Percentiles rank a stretch among this genome's conserved stretches.
These are phyloP conservation scores for Paxillus rubicundulus DNA, from an alignment of 768 basidiomycete genomes.

Conservation along the genomic window DNA sequence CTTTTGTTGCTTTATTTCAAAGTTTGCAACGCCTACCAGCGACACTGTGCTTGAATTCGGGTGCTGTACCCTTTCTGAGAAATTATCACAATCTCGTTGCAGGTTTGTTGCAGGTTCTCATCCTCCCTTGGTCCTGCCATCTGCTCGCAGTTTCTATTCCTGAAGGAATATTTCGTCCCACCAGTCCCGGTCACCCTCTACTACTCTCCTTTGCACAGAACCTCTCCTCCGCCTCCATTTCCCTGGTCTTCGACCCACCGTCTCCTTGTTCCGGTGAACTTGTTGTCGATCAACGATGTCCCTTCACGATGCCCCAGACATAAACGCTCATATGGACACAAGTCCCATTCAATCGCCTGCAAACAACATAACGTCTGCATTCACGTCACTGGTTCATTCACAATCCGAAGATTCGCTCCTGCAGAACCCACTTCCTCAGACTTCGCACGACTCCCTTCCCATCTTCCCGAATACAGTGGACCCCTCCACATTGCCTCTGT, in stretches of 20 bases:
- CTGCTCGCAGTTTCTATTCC: neutral
- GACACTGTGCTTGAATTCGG: constrained; percentile 1
- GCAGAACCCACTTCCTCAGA: constrained; percentile 11
- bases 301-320: constrained; percentile 17
- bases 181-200: neutral
- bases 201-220: neutral
- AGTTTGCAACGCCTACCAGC: neutral
- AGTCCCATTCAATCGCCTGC: constrained; percentile 12
- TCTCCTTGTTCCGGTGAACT: constrained; percentile 6
- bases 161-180: neutral
- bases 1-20: neutral
- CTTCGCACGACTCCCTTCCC: constrained; percentile 33
- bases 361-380: constrained; percentile 7
- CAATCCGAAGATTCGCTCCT: constrained; percentile 14
- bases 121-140: neutral
- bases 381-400: constrained; percentile 10
- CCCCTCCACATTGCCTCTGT: constrained; percentile 12
- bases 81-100: constrained; percentile 11
- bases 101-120: constrained; percentile 1
- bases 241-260: constrained; percentile 2
- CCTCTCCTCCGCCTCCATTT: neutral
- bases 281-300: constrained; percentile 15
- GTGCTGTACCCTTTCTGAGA: constrained; percentile 6
- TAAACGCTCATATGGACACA: constrained; percentile 20
- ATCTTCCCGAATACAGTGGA: constrained; percentile 36